Evolutionary conservation across 306 rosid genomes (phyloP).

Genomic region (Mucuna pruriens): DNA sequence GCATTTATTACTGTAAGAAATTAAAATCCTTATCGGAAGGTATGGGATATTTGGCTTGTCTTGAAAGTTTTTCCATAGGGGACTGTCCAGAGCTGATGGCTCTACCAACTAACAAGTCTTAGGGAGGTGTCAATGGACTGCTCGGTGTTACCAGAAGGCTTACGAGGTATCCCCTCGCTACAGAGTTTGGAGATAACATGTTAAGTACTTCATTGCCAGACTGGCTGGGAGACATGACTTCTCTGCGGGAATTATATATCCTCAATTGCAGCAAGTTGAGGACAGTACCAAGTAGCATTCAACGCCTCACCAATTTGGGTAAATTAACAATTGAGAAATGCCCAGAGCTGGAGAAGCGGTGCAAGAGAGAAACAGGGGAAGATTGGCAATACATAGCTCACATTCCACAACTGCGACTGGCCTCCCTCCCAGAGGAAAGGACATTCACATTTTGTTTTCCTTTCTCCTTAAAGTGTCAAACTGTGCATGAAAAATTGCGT

Average conservation of each 20-base stretch:
- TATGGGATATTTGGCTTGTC: background rate
- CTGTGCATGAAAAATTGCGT: too few relatives aligned
- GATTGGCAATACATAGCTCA: slow-evolving; percentile 19
- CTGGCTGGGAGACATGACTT: background rate
- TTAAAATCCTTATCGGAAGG: background rate
- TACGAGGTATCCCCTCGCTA: slow-evolving; percentile 7
- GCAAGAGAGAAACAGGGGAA: slow-evolving; percentile 1
- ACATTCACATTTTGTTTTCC: too few relatives aligned
- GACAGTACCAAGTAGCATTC: slow-evolving; percentile 16
- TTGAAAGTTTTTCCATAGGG: background rate
- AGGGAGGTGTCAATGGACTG: background rate
- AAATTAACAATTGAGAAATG: accelerated
- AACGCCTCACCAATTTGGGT: background rate
- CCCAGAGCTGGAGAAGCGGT: background rate
- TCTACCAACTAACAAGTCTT: slow-evolving; percentile 2
- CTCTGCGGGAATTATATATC: background rate
- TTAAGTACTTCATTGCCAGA: background rate
- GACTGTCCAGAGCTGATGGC: background rate
- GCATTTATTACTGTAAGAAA: accelerated
- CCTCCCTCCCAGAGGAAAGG: background rate
- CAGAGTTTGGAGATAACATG: accelerated
- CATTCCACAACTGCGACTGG: background rate
- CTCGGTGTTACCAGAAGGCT: background rate
- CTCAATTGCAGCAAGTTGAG: accelerated
- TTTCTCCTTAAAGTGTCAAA: too few relatives aligned